A percentile compares a stretch with the other conserved stretches of the same genome.
Evolutionary conservation across 2,329 filamentous ascomycete species (phyloP).

Genomic region (Colletotrichum cereale): DNA sequence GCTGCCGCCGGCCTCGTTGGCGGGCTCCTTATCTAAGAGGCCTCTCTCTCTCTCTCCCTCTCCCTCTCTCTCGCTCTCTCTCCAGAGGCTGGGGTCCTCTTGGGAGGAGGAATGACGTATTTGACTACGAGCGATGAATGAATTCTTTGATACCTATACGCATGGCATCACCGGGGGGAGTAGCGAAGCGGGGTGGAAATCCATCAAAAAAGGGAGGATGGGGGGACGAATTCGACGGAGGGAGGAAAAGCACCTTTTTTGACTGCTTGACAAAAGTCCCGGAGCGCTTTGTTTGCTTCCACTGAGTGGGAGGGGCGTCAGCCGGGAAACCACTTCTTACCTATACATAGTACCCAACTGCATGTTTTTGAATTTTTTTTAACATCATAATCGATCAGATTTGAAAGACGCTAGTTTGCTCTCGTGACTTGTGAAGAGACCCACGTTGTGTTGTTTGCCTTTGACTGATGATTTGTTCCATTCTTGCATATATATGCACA

Average conservation of each 20-base stretch:
- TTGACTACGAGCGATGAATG: not conserved
- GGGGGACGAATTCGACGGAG: not conserved
- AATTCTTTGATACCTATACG: not conserved
- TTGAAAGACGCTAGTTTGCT: not conserved
- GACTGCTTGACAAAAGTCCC: not conserved
- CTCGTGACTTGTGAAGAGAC: not conserved
- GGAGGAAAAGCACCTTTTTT: not conserved
- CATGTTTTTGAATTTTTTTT: not conserved
- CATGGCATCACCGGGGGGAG: not conserved
- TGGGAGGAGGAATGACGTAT: not conserved
- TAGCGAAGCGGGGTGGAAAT: not conserved
- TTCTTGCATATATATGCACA: too few species aligned
- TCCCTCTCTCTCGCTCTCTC: too few species aligned
- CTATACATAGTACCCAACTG: conserved; percentile 13
- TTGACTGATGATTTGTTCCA: too few species aligned
- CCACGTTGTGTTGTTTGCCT: too few species aligned
- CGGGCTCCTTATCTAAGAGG: conserved; percentile 31
- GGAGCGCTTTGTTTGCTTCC: not conserved
- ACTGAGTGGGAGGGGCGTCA: not conserved
- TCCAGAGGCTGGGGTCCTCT: too few species aligned
- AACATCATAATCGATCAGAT: not conserved
- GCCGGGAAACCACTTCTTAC: not conserved
- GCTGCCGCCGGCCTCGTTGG: conserved; percentile 37
- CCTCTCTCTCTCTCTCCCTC: too few species aligned
- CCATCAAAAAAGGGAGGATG: too few species aligned